Evolutionary conservation across 495 filamentous ascomycete species (phyloP).

Genomic region (Delitschia confertaspora): DNA sequence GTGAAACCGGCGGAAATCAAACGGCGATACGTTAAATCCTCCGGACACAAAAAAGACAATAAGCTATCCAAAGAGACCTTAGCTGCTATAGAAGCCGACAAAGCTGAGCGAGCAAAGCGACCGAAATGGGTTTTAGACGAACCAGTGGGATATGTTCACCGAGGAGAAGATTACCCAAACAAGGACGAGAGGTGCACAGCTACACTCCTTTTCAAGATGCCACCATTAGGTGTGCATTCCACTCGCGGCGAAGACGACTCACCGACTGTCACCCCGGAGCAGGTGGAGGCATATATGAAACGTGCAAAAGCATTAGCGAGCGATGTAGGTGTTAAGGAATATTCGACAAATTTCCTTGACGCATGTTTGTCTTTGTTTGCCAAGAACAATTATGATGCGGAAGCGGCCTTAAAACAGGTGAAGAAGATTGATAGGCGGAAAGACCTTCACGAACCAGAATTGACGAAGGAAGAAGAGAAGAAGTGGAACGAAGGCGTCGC

Average conservation of each 20-base stretch:
- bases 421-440: slow-evolving; percentile 56
- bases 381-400: slow-evolving; percentile 57
- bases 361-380: slow-evolving; percentile 71
- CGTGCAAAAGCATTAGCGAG: slow-evolving; percentile 53
- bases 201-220: slow-evolving; percentile 54
- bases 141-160: slow-evolving; percentile 70
- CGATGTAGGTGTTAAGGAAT: slow-evolving; percentile 48
- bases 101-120: slow-evolving; percentile 62
- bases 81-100: slow-evolving; percentile 72
- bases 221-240: slow-evolving; percentile 36
- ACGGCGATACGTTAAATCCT: slow-evolving; percentile 57
- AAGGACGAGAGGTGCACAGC: slow-evolving; percentile 49
- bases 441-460: slow-evolving; percentile 76
- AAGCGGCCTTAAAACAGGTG: slow-evolving; percentile 65
- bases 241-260: slow-evolving; percentile 47
- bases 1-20: slow-evolving; percentile 83
- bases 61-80: slow-evolving; percentile 71
- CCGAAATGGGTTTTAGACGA: slow-evolving; percentile 93
- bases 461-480: slow-evolving; percentile 69
- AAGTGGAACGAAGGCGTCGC: slow-evolving; percentile 87
- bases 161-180: slow-evolving; percentile 66
- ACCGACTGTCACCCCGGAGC: slow-evolving; percentile 39
- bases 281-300: slow-evolving; percentile 66
- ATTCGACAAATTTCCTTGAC: slow-evolving; percentile 71
- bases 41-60: slow-evolving; percentile 56